Conservation (phyloP, 257 asterid genomes). For the Solanum arcanum region DNA sequence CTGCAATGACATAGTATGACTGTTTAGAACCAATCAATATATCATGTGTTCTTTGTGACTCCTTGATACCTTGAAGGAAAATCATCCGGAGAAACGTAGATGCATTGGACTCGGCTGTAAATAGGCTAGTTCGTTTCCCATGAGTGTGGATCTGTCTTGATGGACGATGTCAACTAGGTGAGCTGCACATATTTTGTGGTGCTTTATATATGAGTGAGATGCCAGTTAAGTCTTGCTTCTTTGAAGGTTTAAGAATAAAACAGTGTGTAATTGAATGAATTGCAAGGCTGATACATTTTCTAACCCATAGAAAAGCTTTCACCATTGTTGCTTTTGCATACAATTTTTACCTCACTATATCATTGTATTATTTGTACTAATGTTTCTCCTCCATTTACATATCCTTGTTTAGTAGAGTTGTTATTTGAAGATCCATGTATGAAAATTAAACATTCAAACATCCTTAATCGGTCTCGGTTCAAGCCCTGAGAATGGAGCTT, state of each 20-base stretch:
- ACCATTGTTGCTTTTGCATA: neutral
- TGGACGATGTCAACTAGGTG: neutral
- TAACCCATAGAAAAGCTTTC: neutral
- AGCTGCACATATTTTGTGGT: neutral
- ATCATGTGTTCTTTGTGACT: neutral
- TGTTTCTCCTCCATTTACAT: neutral
- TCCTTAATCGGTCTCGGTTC: neutral
- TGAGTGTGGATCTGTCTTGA: constrained; percentile 10
- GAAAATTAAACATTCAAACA: neutral
- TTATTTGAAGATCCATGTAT: neutral
- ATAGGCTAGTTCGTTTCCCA: constrained; percentile 48
- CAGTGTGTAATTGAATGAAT: neutral
- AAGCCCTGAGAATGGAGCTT: neutral
- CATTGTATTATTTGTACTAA: neutral
- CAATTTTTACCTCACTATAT: neutral
- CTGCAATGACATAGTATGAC: neutral
- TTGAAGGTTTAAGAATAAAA: neutral
- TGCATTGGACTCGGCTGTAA: constrained; percentile 69
- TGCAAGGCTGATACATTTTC: neutral
- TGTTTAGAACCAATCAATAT: neutral
- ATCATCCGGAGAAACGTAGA: constrained; percentile 70
- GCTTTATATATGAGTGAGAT: neutral
- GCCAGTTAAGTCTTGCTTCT: neutral
- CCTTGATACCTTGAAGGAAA: constrained; percentile 57
- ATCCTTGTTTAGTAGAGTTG: neutral